A percentile compares a stretch with the other conserved stretches of the same genome.
Conservation (phyloP, 495 filamentous ascomycete genomes). For the Penicillium simplicissimum region DNA sequence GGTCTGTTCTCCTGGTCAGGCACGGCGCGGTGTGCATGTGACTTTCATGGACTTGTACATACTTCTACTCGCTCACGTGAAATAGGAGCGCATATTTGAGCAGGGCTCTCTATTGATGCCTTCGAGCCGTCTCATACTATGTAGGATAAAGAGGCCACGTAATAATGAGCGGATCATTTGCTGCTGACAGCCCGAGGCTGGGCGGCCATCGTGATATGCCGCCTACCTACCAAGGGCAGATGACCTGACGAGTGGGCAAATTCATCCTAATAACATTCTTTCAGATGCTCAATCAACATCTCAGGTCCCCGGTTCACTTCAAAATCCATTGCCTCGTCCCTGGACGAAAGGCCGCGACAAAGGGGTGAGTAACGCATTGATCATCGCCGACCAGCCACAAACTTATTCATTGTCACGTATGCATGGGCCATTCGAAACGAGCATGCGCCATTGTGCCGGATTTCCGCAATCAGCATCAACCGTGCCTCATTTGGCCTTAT, state of each 20-base stretch:
- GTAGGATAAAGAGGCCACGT: background rate
- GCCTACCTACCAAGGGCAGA: background rate
- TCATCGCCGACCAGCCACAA: background rate
- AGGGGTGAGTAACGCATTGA: background rate
- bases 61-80: background rate
- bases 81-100: background rate
- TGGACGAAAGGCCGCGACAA: background rate
- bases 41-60: background rate
- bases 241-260: background rate
- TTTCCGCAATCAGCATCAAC: background rate
- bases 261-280: background rate
- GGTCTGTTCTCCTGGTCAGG: background rate
- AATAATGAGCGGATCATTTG: background rate
- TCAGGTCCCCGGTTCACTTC: background rate
- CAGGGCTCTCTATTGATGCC: background rate
- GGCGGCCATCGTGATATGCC: background rate
- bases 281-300: background rate
- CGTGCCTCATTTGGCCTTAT: slow-evolving; percentile 23
- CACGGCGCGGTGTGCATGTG: background rate
- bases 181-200: background rate
- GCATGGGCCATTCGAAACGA: background rate
- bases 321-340: background rate
- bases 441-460: background rate
- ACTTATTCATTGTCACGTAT: background rate
- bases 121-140: background rate